Conservation (phyloP, 495 filamentous ascomycete species). For the Trichoderma reesei region DNA sequence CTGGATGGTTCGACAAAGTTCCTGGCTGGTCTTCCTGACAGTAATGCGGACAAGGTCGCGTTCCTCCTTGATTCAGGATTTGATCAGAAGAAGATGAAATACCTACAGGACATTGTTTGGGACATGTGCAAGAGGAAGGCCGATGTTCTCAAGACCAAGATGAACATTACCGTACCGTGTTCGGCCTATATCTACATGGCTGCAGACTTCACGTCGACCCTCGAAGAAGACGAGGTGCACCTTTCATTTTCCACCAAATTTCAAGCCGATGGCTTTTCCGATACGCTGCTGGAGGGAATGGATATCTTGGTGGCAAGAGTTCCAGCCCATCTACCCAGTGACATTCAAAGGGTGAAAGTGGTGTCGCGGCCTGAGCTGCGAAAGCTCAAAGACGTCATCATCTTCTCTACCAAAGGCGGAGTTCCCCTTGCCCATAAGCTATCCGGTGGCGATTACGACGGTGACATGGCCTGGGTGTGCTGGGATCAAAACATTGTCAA, state of each 20-base stretch:
- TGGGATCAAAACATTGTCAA: slow-evolving; percentile 72
- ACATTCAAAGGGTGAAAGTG: slow-evolving; percentile 62
- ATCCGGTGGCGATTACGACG: slow-evolving; percentile 92
- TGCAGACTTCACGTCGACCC: slow-evolving; percentile 61
- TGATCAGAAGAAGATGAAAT: slow-evolving; percentile 45
- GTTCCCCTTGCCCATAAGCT: slow-evolving; percentile 68
- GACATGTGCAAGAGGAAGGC: slow-evolving; percentile 46
- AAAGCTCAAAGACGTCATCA: slow-evolving; percentile 74
- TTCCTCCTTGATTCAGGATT: slow-evolving; percentile 60
- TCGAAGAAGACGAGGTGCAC: slow-evolving; percentile 69
- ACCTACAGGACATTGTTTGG: slow-evolving; percentile 48
- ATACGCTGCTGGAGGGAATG: slow-evolving; percentile 51
- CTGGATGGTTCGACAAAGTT: slow-evolving; percentile 29
- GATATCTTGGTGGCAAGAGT: slow-evolving; percentile 80
- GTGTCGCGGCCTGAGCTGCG: slow-evolving; percentile 56
- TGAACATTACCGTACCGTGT: slow-evolving; percentile 62
- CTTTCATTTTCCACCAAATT: slow-evolving; percentile 67
- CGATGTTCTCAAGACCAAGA: slow-evolving; percentile 44
- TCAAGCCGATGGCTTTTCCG: slow-evolving; percentile 46
- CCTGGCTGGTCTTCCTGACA: slow-evolving; percentile 44
- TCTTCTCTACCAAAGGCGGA: slow-evolving; percentile 66
- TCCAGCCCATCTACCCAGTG: slow-evolving; percentile 69
- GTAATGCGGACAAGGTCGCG: slow-evolving; percentile 39
- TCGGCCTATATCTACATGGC: slow-evolving; percentile 76
- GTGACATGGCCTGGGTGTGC: slow-evolving; percentile 82